Percentiles rank a stretch among this genome's conserved stretches.
These are phyloP conservation scores for Glycine soja DNA, from an alignment of 306 rosid genomes.

Conservation along the genomic window DNA sequence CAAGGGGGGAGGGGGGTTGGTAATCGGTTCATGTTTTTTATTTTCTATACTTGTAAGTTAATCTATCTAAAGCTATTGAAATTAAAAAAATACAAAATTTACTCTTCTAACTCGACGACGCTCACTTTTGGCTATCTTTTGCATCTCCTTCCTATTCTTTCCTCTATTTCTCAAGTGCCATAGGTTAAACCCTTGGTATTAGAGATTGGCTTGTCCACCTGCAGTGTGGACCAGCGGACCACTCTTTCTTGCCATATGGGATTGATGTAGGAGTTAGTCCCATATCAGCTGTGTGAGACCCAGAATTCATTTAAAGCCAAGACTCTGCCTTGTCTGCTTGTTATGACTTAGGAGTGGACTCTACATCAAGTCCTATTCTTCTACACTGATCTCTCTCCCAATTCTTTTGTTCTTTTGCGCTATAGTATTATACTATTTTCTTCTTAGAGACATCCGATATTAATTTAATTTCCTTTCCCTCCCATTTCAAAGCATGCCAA, in stretches of 20 bases:
- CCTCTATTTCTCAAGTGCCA: not conserved
- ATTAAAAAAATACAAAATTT: not conserved
- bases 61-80: slow-evolving; percentile 14
- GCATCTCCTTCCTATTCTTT: not conserved
- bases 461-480: slow-evolving; percentile 8
- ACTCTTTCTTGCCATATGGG: not conserved
- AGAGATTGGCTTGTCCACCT: slow-evolving; percentile 17
- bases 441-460: slow-evolving; percentile 2
- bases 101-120: slow-evolving; percentile 14
- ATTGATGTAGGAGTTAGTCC: slow-evolving; percentile 28
- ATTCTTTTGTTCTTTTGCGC: not conserved
- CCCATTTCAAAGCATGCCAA: slow-evolving; percentile 10
- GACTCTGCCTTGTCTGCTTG: not conserved
- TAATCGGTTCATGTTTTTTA: too few relatives aligned
- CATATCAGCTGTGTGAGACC: slow-evolving; percentile 14
- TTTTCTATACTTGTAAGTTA: not conserved
- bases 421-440: slow-evolving; percentile 10
- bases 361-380: not conserved
- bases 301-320: not conserved
- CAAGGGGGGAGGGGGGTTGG: not conserved
- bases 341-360: slow-evolving; percentile 16
- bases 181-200: not conserved
- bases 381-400: not conserved
- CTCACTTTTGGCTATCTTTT: not conserved
- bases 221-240: not conserved